Evolutionary conservation across 2,329 filamentous ascomycete species (phyloP), one percentile per base, ranked within the genome.

Genomic region (Cadophora gregata): DNA sequence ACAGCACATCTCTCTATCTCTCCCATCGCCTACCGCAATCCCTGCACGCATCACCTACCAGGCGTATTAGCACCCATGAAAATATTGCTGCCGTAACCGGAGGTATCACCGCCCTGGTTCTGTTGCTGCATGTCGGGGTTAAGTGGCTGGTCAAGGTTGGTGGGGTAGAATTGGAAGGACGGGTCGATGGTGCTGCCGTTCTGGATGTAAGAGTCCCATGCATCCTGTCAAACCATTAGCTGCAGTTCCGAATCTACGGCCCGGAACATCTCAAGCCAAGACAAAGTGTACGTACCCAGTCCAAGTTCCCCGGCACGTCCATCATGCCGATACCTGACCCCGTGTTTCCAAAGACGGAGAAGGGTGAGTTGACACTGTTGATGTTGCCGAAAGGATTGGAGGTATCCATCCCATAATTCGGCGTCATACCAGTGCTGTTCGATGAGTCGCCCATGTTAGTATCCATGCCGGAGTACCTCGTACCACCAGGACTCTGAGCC

Each of bases 121-220:
- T 62, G 67, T 58, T 42, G 67, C 62, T 67, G 64, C 51, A 51
- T 53, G 25, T 72, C 70, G 5, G 58, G 51, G 48, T 67, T 72
- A 6, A 69, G 69, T 24, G 65, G 60, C 53, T 70, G 65, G 48
- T 75, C 75, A 24, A 70, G 62, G 19, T 63, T 67, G 2, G 70
- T 68, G 0, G 72, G 72, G 56, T 76, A 77, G 62, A 75, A 76
- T 62, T 75, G 74, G 53, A 76, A 76, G 1, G 67, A 64, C 8
- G 74, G 73, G 64, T 78, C 76, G 3, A 75, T 62, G 0, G 68
- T 56, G 25, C 70, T 81, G 6, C 85, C 82, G 62, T 85, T 87
- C 75, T 90, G 88, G 58, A 91, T 86, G 72, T 90, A 91, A 7
- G 83, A 86, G 74, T 91, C 89, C 88, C 88, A 91, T 31, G 88